Conservation (phyloP, 352 stramenopile species). For the Pythium dissotocum region DNA sequence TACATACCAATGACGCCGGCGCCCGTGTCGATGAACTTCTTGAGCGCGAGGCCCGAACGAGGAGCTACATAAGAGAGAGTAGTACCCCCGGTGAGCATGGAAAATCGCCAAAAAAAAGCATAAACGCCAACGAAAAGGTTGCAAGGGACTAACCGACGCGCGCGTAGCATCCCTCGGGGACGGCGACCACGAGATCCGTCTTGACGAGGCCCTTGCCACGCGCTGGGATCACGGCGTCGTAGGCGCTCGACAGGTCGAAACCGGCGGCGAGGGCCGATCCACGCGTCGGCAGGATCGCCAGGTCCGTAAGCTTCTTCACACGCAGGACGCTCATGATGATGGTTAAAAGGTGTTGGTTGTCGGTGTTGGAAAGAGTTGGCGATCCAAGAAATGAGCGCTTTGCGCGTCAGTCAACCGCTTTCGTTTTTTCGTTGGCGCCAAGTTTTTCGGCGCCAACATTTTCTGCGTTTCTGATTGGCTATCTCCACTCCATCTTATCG, state of each 20-base stretch:
- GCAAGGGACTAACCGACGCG: constrained; percentile 72
- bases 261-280: constrained; percentile 80
- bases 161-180: constrained; percentile 95
- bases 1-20: constrained; percentile 94
- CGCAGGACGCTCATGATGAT: constrained; percentile 43
- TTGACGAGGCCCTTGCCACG: constrained; percentile 94
- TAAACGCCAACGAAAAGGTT: constrained; percentile 7
- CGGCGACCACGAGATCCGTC: constrained; percentile 96
- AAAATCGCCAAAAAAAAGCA: background rate
- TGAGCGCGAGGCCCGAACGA: constrained; percentile 94
- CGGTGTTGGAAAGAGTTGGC: background rate
- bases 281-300: constrained; percentile 78
- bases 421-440: constrained; percentile 5
- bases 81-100: background rate
- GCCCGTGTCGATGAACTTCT: constrained; percentile 98
- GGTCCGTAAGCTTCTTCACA: constrained; percentile 83
- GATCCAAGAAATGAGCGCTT: background rate
- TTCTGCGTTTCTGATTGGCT: too few relatives aligned
- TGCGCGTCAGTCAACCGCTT: background rate
- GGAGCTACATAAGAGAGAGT: constrained; percentile 36
- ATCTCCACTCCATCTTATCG: too few relatives aligned
- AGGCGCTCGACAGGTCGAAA: constrained; percentile 83
- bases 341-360: background rate
- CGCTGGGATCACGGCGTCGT: constrained; percentile 90
- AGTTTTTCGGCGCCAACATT: background rate